phyloP scores from a whole-genome alignment of 768 basidiomycete species.

The Clitopilus passeckerianus region DNA sequence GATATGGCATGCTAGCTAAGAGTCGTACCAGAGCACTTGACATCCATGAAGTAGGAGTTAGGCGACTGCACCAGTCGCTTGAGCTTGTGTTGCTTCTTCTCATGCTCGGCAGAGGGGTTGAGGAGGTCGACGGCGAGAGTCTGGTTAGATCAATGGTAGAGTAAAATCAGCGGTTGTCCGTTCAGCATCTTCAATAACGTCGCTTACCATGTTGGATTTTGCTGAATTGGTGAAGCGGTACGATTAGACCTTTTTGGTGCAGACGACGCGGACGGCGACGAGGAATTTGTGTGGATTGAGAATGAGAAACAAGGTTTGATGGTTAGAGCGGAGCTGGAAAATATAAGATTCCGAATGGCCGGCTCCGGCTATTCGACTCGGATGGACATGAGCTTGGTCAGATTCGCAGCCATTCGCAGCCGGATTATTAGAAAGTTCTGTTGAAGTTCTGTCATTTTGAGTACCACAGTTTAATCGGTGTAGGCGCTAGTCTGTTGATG shows the following conservation, averaged over 20 bases:
- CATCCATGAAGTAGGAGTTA: slow-evolving; percentile 99
- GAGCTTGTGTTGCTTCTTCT: slow-evolving; percentile 94
- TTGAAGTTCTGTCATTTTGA: background rate
- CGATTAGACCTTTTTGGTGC: slow-evolving; percentile 22
- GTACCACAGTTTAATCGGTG: background rate
- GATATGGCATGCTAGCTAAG: background rate
- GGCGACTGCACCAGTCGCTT: slow-evolving; percentile 98
- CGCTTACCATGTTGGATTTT: slow-evolving; percentile 27
- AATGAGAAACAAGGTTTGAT: slow-evolving; percentile 34
- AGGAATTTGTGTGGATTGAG: slow-evolving; percentile 34
- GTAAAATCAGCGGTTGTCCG: background rate
- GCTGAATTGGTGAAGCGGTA: slow-evolving; percentile 14
- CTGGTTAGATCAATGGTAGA: slow-evolving; percentile 30
- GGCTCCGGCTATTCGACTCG: slow-evolving; percentile 15
- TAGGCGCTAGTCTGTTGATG: background rate
- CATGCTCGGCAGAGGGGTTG: slow-evolving; percentile 85
- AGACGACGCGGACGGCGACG: slow-evolving; percentile 18
- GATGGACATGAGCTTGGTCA: background rate
- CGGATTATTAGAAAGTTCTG: background rate
- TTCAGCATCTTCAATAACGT: background rate
- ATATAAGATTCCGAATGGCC: slow-evolving; percentile 14
- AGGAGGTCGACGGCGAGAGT: slow-evolving; percentile 97
- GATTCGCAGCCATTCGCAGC: background rate
- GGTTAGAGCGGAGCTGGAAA: slow-evolving; percentile 24
- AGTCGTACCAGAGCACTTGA: slow-evolving; percentile 92